Evolutionary conservation across 106 monocot genomes (phyloP).

Genomic region (Platanthera zijinensis): DNA sequence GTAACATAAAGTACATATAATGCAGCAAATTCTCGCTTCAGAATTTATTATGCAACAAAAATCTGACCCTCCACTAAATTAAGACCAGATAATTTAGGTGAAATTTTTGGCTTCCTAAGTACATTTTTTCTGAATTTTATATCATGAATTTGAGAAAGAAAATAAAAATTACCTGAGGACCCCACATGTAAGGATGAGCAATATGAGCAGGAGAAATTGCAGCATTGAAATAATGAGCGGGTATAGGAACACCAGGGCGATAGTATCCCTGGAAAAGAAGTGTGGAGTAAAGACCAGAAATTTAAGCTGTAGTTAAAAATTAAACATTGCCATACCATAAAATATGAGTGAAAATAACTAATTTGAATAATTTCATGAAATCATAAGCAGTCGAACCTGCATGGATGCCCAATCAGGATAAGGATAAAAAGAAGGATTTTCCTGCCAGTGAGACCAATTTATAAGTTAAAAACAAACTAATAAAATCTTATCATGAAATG

Average conservation of each 20-base stretch:
- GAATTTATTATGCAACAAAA: too few species aligned
- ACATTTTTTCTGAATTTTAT: too few species aligned
- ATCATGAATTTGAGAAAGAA: not conserved
- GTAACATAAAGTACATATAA: too few species aligned
- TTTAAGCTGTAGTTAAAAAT: not conserved
- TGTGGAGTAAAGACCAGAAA: not conserved
- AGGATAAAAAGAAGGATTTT: slow-evolving; percentile 31
- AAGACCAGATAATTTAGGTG: too few species aligned
- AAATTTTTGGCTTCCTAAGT: too few species aligned
- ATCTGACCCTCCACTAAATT: too few species aligned
- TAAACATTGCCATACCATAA: not conserved
- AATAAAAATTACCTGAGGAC: slow-evolving; percentile 45
- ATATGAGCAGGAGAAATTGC: slow-evolving; percentile 53
- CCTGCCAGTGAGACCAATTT: slow-evolving; percentile 26
- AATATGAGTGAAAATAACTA: not conserved
- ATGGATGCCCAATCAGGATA: slow-evolving; percentile 81
- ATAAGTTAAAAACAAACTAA: not conserved
- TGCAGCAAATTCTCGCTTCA: too few species aligned
- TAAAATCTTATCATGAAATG: not conserved
- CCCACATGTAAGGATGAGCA: slow-evolving; percentile 76
- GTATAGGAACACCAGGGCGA: slow-evolving; percentile 63
- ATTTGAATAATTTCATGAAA: not conserved
- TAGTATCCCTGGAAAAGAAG: slow-evolving; percentile 52
- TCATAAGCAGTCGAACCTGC: slow-evolving; percentile 30
- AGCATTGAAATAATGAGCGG: slow-evolving; percentile 40